A percentile compares a stretch with the other conserved stretches of the same genome.
These are phyloP conservation scores for Eucalyptus pumila DNA, from an alignment of 345 rosid species.

Conservation along the genomic window DNA sequence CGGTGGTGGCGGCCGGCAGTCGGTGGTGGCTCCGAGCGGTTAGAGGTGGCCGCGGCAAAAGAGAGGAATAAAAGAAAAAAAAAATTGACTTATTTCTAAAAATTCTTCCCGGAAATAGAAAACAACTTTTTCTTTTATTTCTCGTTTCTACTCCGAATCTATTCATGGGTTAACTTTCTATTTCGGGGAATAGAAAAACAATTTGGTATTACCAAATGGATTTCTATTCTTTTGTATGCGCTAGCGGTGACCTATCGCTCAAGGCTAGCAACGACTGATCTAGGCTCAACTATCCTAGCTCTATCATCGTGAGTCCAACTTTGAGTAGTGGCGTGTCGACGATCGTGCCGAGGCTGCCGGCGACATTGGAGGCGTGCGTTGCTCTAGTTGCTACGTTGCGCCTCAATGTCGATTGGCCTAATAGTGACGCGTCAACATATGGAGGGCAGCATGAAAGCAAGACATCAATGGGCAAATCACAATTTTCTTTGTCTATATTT, in stretches of 20 bases:
- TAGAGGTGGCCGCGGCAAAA: rapidly evolving
- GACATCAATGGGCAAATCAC: not conserved
- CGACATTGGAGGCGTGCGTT: not conserved
- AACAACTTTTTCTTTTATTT: rapidly evolving
- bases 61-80: too few relatives aligned
- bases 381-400: not conserved
- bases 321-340: not conserved
- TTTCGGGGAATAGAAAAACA: rapidly evolving
- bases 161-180: rapidly evolving
- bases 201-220: rapidly evolving
- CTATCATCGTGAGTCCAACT: not conserved
- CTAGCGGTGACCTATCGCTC: not conserved
- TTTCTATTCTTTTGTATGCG: too few relatives aligned
- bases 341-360: not conserved
- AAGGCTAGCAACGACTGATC: not conserved
- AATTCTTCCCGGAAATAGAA: rapidly evolving
- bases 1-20: too few relatives aligned
- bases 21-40: too few relatives aligned
- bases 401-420: not conserved
- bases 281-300: not conserved
- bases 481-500: not conserved
- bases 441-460: not conserved
- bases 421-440: not conserved
- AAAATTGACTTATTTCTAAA: too few relatives aligned
- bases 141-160: rapidly evolving